A percentile compares a stretch with the other conserved stretches of the same genome.
These are phyloP conservation scores for Triglochin maritima DNA, from an alignment of 106 monocot genomes.

Conservation along the genomic window DNA sequence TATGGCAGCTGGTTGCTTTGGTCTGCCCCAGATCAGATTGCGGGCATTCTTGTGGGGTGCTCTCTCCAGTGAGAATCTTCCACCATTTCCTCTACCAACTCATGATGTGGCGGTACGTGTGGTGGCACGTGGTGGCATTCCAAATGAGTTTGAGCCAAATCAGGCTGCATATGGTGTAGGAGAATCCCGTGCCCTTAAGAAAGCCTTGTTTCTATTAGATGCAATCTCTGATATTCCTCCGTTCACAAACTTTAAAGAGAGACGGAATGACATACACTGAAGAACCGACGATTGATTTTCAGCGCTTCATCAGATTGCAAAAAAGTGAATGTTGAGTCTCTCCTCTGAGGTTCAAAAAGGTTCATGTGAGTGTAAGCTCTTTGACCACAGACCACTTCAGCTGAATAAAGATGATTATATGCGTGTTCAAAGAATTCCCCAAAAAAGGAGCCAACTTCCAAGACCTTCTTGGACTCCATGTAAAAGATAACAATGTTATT, in stretches of 20 bases:
- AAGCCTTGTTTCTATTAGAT: constrained; percentile 43
- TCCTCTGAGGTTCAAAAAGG: no score
- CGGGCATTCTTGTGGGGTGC: constrained; percentile 62
- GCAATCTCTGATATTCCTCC: constrained; percentile 60
- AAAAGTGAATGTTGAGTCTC: constrained; percentile 7
- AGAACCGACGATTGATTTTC: constrained; percentile 38
- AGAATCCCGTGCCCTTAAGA: constrained; percentile 22
- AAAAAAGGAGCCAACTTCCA: constrained; percentile 18
- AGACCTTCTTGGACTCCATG: constrained; percentile 9
- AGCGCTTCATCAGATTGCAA: constrained; percentile 25
- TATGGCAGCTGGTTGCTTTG: constrained; percentile 66
- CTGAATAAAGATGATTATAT: constrained; percentile 17
- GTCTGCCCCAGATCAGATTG: constrained; percentile 51
- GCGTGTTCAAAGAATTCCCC: constrained; percentile 14
- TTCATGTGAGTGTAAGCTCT: background rate
- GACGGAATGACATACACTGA: constrained; percentile 46
- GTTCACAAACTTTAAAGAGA: constrained; percentile 28
- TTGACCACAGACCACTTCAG: constrained; percentile 12
- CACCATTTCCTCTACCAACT: constrained; percentile 65
- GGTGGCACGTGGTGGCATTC: constrained; percentile 33
- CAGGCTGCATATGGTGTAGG: constrained; percentile 52
- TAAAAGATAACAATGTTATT: constrained; percentile 12
- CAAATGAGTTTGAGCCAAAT: constrained; percentile 57
- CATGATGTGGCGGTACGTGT: no score
- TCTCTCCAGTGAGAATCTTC: constrained; percentile 32